Base-by-base conservation (phyloP, 441 rosid genomes). In the Macaranga tanarius region DNA sequence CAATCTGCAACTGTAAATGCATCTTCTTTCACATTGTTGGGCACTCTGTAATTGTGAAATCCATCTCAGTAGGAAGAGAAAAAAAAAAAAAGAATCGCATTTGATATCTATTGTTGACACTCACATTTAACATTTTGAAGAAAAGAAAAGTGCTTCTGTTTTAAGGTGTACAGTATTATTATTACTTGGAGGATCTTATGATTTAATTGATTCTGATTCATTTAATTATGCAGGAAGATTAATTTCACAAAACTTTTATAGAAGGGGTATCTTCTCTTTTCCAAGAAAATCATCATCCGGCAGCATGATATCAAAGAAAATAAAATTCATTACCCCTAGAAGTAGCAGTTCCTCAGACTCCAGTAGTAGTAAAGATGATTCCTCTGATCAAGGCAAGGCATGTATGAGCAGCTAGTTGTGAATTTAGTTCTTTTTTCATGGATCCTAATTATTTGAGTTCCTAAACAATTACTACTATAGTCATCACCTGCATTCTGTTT, bases 371-470 rank as follows among this genome's bases (percentile, higher is more conserved):
- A 77, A 73, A 61, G 80, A 80, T 45, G 79, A 74, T 67, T 71
- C 86, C 69, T 72, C 90, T 62, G 60, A 65, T 69, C 56, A 83
- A 85, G 70, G 67, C 48, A 84, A 90, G 95, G 92, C 71, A 85
- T 61, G 85, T 59, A 64, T 50, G 58, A 45, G 22, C 44, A 31
- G 62, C 62, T 19, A 63, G 11, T 68, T 28, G 15, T 67, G 50
- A 60, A 19, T 51, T 10, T 17, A 22, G 19, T 56, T 62, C 62
- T 17, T 45, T 10, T 25, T 38, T 65, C 23, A 16, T 47, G 11
- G 13, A 10, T 44, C 7, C 19, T 47, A 3, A 3, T 38, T 42
- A 19, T 44, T 69, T 57, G 28, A 48, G 8, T 10, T 58, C 15
- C 44, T 55, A 31, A 12, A 67, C 3, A 4, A 23, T 40, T 15